Evolutionary conservation across 2,329 filamentous ascomycete species (phyloP), one percentile per base, ranked within the genome.

Genomic region (Stromatinia cepivora): DNA sequence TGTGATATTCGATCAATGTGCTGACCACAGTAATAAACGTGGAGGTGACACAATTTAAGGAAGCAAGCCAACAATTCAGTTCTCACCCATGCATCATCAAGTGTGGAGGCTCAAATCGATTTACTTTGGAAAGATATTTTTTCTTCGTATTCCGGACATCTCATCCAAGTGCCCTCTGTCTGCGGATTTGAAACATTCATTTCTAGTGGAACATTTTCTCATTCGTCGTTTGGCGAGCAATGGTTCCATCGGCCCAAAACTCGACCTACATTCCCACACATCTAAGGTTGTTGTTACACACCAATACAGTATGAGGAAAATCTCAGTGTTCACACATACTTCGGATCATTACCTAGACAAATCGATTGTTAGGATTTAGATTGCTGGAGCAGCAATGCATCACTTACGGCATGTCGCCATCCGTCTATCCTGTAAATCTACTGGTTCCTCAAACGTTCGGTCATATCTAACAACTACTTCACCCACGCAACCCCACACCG

Each of bases 151-250:
- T 25, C 8, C 8, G 28, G 11, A 10, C 2, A 48, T 45, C 36
- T 59, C 8, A 15, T 62, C 28, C 17, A n/a, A n/a, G n/a, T n/a
- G n/a, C n/a, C 2, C 54, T 39, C 17, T n/a, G 20, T 20, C 31
- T n/a, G 11, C 45, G 13, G 28, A 20, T 31, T 36, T 48, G 11
- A 62, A 50, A 20, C 45, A 50, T 7, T 50, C 31, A 22, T 62
- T 50, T 20, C 13, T 34, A 25, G 22, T 22, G 3, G 3, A 63
- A 15, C 45, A 1, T 11, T 4, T n/a, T 25, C 31, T 17, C 5
- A 63, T 63, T 63, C 46, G 61, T 39, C 61, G 20, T n/a, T 52
- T 63, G 17, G 31, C 61, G 61, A 63, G 31, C 31, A 25, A 52
- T 22, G 61, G 46, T 63, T 39, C 13, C 46, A 52, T 52, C 61